Conservation (phyloP, 2,329 filamentous ascomycete genomes). For the Nemania diffusa region DNA sequence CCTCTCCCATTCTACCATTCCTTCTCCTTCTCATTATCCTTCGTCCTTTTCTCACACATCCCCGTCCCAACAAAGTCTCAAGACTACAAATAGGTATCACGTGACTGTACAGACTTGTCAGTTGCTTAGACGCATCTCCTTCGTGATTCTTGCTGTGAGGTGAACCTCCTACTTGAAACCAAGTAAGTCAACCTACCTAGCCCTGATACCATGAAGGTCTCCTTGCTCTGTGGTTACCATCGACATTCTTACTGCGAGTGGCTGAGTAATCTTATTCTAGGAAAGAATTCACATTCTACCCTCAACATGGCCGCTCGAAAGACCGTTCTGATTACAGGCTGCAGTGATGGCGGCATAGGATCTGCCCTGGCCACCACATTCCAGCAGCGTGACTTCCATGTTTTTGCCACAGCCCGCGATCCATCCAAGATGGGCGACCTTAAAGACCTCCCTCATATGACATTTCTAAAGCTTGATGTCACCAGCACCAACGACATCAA, state of each 20-base stretch:
- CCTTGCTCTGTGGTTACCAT: neutral
- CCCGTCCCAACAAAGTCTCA: neutral
- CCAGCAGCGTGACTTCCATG: slow-evolving; percentile 41
- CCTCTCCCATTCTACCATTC: neutral
- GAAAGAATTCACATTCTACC: neutral
- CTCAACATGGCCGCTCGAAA: slow-evolving; percentile 32
- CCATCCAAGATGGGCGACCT: slow-evolving; percentile 39
- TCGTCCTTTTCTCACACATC: too few species aligned
- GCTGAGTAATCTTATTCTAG: neutral
- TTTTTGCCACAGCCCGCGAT: slow-evolving; percentile 46
- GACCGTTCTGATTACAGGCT: slow-evolving; percentile 47
- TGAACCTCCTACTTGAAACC: neutral
- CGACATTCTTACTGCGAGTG: neutral
- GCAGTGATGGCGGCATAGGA: slow-evolving; percentile 47
- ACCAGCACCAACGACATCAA: slow-evolving; percentile 39
- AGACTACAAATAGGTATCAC: neutral
- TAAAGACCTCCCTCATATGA: slow-evolving; percentile 39
- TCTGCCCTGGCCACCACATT: slow-evolving; percentile 41
- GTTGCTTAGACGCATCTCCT: neutral
- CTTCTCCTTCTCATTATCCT: neutral
- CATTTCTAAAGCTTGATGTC: slow-evolving; percentile 43
- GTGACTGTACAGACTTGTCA: neutral
- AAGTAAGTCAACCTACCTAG: neutral
- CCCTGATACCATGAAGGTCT: neutral
- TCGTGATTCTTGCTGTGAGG: neutral